Conservation (phyloP, 371 early-diverging fungal species). For the Lichtheimia ramosa region DNA sequence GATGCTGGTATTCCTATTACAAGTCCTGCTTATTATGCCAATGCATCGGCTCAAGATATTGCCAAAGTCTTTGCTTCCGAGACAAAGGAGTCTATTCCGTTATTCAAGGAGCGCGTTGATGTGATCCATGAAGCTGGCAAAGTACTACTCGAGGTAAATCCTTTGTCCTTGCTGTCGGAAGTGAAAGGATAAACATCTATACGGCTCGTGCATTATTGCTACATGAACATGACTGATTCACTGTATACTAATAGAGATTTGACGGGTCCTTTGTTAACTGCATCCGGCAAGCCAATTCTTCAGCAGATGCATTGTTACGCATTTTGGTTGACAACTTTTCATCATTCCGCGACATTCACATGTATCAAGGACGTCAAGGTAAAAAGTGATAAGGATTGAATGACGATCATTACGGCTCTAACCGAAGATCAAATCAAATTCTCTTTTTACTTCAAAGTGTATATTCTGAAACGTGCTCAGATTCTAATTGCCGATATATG, state of each 20-base stretch:
- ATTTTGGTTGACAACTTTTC: constrained; percentile 63
- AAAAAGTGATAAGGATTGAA: background rate
- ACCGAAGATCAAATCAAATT: no score
- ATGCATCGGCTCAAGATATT: constrained; percentile 46
- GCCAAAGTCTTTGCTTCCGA: constrained; percentile 66
- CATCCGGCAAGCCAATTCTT: constrained; percentile 51
- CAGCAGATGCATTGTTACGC: constrained; percentile 60
- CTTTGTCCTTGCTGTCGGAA: background rate
- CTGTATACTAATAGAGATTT: constrained; percentile 48
- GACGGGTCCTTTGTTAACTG: constrained; percentile 70
- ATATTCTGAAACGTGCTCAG: constrained; percentile 83
- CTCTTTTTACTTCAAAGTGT: constrained; percentile 35
- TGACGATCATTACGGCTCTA: no score
- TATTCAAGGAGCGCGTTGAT: constrained; percentile 61
- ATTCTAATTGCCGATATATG: constrained; percentile 91
- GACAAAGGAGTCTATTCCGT: constrained; percentile 61
- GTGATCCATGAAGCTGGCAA: constrained; percentile 72
- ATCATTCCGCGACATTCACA: constrained; percentile 72
- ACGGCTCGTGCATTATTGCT: no score
- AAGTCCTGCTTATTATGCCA: constrained; percentile 50
- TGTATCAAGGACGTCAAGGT: constrained; percentile 63
- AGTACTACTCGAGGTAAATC: constrained; percentile 58
- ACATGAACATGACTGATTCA: background rate
- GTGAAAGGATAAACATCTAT: background rate
- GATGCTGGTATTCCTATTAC: constrained; percentile 67